A percentile compares a stretch with the other conserved stretches of the same genome.
Conservation (phyloP, 2,329 filamentous ascomycete species). For the Sordariomycetes sp. region DNA sequence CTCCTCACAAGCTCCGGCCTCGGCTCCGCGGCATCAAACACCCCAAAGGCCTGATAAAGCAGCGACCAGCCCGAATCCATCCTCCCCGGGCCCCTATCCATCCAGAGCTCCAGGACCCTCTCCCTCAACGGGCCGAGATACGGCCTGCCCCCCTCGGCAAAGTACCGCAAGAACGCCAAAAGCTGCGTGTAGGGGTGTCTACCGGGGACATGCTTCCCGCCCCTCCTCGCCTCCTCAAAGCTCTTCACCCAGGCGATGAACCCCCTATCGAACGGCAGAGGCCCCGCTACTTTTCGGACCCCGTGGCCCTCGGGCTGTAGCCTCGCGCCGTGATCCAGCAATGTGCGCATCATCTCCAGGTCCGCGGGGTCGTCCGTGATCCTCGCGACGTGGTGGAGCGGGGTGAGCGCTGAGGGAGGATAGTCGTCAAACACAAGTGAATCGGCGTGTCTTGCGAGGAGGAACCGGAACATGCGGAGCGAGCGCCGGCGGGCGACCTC, state of each 20-base stretch:
- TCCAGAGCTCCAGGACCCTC: slow-evolving; percentile 1
- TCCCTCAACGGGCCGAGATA: background rate
- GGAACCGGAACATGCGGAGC: slow-evolving; percentile 1
- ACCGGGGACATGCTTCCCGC: background rate
- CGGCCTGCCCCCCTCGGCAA: background rate
- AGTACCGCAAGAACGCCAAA: background rate
- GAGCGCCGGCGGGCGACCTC: background rate
- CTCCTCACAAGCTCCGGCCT: background rate
- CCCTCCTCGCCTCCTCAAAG: background rate
- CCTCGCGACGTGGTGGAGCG: background rate
- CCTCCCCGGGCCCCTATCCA: slow-evolving; percentile 1
- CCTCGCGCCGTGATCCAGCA: slow-evolving; percentile 1
- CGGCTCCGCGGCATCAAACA: background rate
- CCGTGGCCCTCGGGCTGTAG: background rate
- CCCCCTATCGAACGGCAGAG: background rate
- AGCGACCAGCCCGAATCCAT: slow-evolving; percentile 1
- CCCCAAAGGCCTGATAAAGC: slow-evolving; percentile 1
- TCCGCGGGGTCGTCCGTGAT: background rate
- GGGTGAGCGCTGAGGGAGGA: background rate
- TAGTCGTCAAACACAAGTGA: background rate
- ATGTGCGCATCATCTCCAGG: slow-evolving; percentile 1
- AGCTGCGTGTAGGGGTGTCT: background rate
- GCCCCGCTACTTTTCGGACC: background rate
- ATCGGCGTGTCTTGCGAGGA: background rate
- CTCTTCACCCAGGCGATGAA: slow-evolving; percentile 2